Evolutionary conservation across 257 asterid species (phyloP), one percentile per base, ranked within the genome.

Genomic region (Rubia yunnanensis): DNA sequence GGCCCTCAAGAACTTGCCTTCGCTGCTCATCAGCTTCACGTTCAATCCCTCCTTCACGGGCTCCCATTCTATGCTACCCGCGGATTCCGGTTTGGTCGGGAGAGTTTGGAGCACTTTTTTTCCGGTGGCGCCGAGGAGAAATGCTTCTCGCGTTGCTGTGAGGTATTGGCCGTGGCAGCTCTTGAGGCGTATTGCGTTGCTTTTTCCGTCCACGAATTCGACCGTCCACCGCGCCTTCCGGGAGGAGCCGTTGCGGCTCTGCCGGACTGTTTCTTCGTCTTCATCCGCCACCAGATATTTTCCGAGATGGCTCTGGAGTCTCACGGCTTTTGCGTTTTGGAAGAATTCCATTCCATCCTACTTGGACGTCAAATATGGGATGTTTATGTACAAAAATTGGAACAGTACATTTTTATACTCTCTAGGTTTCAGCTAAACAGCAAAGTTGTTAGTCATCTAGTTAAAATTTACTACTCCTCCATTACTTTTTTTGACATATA

Each of bases 121-220:
- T 34, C 96, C 96, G 2, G 98, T 84, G 84, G 86, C 83, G 0
- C 91, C 95, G 15, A 91, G 79, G 5, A 91, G 86, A 64, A 81
- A 86, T 57, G 86, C 59, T 26, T 85, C 87, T 8, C 75, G 76
- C 0, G 84, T 31, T 13, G 95, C 95, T 7, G 96, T 83, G n/a
- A 91, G 87, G 80, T 91, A 91, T 39, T 65, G 46, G 4, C 91
- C 94, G 3, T 86, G 83, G 73, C 83, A 82, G 74, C 96, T 88
- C 68, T 81, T 88, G 1, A 91, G 77, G 7, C 95, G 80, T 70
- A 88, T 83, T 18, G 71, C 39, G 64, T 75, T 52, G 34, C 44
- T 56, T 61, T 77, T 84, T 7, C 82, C 86, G 30, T 81, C 86
- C 23, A 88, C 82, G 23, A 66, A 72, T 55, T 91, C 98, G 0